These are phyloP conservation scores for Globisporangium radiosum DNA, from an alignment of 352 stramenopile species.

Conservation along the genomic window DNA sequence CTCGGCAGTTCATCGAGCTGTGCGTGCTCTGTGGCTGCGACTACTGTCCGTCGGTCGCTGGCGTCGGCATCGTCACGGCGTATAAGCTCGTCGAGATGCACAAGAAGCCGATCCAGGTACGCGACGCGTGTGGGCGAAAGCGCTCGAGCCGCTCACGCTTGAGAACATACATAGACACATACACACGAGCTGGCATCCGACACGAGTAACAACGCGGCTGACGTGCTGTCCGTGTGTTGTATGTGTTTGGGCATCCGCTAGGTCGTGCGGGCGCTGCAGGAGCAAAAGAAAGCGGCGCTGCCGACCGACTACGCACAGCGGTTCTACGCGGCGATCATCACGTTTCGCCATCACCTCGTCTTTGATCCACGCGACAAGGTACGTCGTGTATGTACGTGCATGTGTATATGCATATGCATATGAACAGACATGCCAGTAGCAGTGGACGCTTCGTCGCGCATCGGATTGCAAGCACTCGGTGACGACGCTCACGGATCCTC, in stretches of 20 bases:
- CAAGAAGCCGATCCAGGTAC: constrained; percentile 43
- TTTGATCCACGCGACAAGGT: constrained; percentile 75
- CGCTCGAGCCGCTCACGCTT: too few relatives aligned
- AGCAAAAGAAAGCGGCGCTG: constrained; percentile 36
- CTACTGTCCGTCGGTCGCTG: constrained; percentile 73
- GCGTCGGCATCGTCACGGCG: constrained; percentile 78
- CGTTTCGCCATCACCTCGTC: constrained; percentile 85
- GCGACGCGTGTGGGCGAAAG: neutral
- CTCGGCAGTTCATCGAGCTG: constrained; percentile 59
- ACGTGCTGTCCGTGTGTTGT: neutral
- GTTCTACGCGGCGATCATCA: constrained; percentile 70
- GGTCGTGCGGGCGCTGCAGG: constrained; percentile 45
- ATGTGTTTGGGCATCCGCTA: constrained; percentile 11
- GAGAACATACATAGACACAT: neutral
- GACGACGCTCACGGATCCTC: too few relatives aligned
- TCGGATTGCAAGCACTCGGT: too few relatives aligned
- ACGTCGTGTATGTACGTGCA: neutral
- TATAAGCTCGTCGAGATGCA: constrained; percentile 65
- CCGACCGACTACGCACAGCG: constrained; percentile 30
- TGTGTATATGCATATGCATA: too few relatives aligned
- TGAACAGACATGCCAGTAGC: too few relatives aligned
- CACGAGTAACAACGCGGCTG: neutral
- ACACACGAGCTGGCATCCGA: neutral
- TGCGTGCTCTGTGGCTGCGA: constrained; percentile 88
- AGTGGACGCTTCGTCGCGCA: too few relatives aligned